Conservation (phyloP, 2,329 filamentous ascomycete genomes). For the Monilinia polystroma region DNA sequence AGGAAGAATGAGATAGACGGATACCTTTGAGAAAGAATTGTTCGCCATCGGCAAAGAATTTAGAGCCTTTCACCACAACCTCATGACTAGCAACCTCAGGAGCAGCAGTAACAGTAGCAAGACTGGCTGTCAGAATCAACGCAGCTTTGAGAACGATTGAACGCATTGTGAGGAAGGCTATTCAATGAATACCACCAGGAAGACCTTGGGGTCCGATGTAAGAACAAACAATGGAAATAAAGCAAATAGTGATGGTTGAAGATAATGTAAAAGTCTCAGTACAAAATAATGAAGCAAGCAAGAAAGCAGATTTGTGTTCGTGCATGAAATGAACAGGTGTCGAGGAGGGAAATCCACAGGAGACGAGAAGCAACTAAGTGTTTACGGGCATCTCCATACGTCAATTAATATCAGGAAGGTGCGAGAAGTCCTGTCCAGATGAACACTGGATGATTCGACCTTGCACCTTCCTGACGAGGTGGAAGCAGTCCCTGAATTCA, state of each 20-base stretch:
- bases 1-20: not conserved
- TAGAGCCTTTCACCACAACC: conserved; percentile 36
- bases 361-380: not conserved
- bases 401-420: not conserved
- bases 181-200: not conserved
- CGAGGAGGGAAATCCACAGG: too few species aligned
- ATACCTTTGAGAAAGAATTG: conserved; percentile 42
- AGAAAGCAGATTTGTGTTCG: not conserved
- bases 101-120: conserved; percentile 14
- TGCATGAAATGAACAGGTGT: not conserved
- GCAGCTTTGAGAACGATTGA: not conserved
- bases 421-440: not conserved
- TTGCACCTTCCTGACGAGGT: not conserved
- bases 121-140: not conserved
- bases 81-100: conserved; percentile 29
- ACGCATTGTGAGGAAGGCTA: not conserved
- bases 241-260: not conserved
- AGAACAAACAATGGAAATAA: not conserved
- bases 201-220: not conserved
- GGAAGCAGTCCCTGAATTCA: not conserved
- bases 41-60: conserved; percentile 36
- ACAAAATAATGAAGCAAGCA: not conserved
- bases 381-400: not conserved
- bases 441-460: not conserved
- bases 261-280: not conserved